These are phyloP conservation scores for Botrytis byssoidea DNA, from an alignment of 2,329 filamentous ascomycete species.

Conservation along the genomic window DNA sequence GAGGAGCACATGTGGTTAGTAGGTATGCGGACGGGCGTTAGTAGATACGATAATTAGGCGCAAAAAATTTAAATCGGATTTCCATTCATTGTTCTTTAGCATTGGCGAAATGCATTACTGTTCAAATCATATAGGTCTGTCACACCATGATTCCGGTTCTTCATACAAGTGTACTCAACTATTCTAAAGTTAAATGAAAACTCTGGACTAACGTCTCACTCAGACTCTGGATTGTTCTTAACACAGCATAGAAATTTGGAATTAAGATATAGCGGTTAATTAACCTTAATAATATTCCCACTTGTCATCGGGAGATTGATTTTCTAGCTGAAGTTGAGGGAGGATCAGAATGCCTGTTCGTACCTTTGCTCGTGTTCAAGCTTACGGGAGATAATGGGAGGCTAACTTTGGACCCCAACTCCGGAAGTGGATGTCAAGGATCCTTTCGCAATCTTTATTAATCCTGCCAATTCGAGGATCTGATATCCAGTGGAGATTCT, in stretches of 20 bases:
- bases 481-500: not conserved
- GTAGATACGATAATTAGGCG: conserved; percentile 18
- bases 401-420: conserved; percentile 18
- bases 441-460: conserved; percentile 1
- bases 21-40: conserved; percentile 16
- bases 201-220: not conserved
- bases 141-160: not conserved
- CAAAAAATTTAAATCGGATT: conserved; percentile 10
- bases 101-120: not conserved
- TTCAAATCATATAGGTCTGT: not conserved
- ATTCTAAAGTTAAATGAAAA: not conserved
- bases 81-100: not conserved
- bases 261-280: not conserved
- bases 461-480: conserved; percentile 10
- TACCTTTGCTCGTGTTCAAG: conserved; percentile 1
- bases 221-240: not conserved
- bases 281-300: not conserved
- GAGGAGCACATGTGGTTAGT: conserved; percentile 6
- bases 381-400: conserved; percentile 16
- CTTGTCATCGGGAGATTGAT: not conserved
- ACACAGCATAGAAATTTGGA: not conserved
- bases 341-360: conserved; percentile 2
- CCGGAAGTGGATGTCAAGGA: not conserved
- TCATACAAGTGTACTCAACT: not conserved
- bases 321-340: not conserved